A percentile compares a stretch with the other conserved stretches of the same genome.
These are phyloP conservation scores for Zygosaccharomyces pseudobailii DNA, from an alignment of 1,139 yeast genomes.

Conservation along the genomic window DNA sequence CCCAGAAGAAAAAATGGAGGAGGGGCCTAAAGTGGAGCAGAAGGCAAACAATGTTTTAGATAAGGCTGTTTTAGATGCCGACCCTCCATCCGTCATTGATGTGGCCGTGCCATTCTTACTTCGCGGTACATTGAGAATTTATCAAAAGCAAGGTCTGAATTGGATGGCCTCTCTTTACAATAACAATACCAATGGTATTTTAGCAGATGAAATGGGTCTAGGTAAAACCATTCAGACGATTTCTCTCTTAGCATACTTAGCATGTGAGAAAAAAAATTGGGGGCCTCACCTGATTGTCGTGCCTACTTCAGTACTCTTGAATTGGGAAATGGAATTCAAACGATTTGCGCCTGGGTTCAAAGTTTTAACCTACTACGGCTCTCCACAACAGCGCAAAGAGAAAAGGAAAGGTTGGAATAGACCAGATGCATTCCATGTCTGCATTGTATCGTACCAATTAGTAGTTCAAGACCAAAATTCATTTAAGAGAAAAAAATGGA, in stretches of 20 bases:
- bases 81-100: constrained; percentile 53
- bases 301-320: constrained; percentile 97
- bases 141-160: constrained; percentile 93
- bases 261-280: constrained; percentile 93
- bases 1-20: constrained; percentile 3
- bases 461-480: constrained; percentile 96
- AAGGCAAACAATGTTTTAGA: constrained; percentile 19
- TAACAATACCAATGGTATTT: constrained; percentile 89
- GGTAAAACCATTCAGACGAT: constrained; percentile 98
- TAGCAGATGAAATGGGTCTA: constrained; percentile 98
- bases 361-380: constrained; percentile 91
- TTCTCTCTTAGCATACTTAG: constrained; percentile 76
- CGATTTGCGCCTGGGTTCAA: constrained; percentile 98
- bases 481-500: constrained; percentile 89
- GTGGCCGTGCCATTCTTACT: constrained; percentile 70
- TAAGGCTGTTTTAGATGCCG: constrained; percentile 32
- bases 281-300: constrained; percentile 97
- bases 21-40: constrained; percentile 8
- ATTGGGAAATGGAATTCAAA: constrained; percentile 99
- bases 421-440: constrained; percentile 92
- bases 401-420: constrained; percentile 98
- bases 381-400: constrained; percentile 95
- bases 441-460: constrained; percentile 93
- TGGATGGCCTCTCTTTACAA: constrained; percentile 95
- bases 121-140: constrained; percentile 80